These are phyloP conservation scores for Tetraselmis chui DNA, from an alignment of 139 green algal species.

Conservation along the genomic window DNA sequence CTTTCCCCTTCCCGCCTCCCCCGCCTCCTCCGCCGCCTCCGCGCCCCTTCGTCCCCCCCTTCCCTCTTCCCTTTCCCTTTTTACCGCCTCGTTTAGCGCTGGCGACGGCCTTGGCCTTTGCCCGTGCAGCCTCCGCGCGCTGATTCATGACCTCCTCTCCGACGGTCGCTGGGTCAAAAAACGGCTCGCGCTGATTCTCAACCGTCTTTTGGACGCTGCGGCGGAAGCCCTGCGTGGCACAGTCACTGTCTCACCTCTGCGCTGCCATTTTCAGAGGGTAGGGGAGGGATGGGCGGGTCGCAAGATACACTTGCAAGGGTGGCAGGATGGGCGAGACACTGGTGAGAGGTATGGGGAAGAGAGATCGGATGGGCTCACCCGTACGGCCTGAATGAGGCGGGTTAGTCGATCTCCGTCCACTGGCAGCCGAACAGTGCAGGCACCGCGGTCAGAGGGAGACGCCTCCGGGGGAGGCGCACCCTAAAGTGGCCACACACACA, in stretches of 20 bases:
- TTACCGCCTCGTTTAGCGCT: neutral
- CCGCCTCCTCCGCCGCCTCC: no score
- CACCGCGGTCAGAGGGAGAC: neutral
- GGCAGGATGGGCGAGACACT: no score
- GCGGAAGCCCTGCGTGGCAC: neutral
- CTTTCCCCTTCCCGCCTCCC: neutral
- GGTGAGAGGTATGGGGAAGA: neutral
- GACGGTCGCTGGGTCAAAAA: neutral
- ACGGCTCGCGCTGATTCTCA: neutral
- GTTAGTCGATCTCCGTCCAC: neutral
- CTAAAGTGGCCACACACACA: neutral
- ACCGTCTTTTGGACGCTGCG: neutral
- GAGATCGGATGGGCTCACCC: neutral
- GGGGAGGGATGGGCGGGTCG: neutral
- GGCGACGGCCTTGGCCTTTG: neutral
- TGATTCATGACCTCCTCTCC: neutral
- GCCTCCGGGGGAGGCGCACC: neutral
- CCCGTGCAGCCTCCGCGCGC: neutral
- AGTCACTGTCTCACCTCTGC: no score
- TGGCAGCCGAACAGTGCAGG: neutral
- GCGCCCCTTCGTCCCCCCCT: no score
- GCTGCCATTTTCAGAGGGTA: no score
- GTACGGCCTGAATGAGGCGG: neutral
- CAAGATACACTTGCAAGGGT: no score
- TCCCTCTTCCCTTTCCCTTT: neutral